Conservation (phyloP, 306 rosid genomes). For the Fragaria iinumae region DNA sequence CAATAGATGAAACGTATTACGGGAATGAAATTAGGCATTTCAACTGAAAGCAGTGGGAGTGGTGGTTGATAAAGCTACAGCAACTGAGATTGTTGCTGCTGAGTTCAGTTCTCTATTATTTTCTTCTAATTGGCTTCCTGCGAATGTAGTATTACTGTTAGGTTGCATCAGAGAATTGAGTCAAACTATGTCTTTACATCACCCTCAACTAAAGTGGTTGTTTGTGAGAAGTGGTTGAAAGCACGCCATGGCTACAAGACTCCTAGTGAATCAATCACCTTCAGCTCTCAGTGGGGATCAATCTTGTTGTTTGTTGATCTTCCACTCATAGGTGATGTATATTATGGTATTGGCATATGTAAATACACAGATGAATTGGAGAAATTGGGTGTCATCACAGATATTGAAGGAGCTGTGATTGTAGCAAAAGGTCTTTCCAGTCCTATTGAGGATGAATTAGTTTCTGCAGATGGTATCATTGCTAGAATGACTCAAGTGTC, state of each 20-base stretch:
- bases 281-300: slow-evolving; percentile 15
- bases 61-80: too few species aligned
- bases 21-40: too few species aligned
- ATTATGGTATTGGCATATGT: slow-evolving; percentile 10
- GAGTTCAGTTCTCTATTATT: neutral
- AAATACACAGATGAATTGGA: slow-evolving; percentile 20
- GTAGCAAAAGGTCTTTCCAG: slow-evolving; percentile 21
- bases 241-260: slow-evolving; percentile 28
- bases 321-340: slow-evolving; percentile 24
- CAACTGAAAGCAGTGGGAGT: too few species aligned
- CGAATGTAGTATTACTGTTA: slow-evolving; percentile 14
- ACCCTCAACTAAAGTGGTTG: slow-evolving; percentile 13
- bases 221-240: slow-evolving; percentile 1
- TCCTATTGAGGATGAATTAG: neutral
- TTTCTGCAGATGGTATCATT: slow-evolving; percentile 18
- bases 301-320: slow-evolving; percentile 15
- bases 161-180: slow-evolving; percentile 11
- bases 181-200: neutral
- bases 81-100: too few species aligned
- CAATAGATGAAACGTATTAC: too few species aligned
- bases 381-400: slow-evolving; percentile 21
- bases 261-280: slow-evolving; percentile 22
- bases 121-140: slow-evolving; percentile 1
- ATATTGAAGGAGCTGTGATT: slow-evolving; percentile 16
- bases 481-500: slow-evolving; percentile 16